Base-by-base conservation (phyloP, 2,329 filamentous ascomycete genomes). In the Fusarium sp. region DNA sequence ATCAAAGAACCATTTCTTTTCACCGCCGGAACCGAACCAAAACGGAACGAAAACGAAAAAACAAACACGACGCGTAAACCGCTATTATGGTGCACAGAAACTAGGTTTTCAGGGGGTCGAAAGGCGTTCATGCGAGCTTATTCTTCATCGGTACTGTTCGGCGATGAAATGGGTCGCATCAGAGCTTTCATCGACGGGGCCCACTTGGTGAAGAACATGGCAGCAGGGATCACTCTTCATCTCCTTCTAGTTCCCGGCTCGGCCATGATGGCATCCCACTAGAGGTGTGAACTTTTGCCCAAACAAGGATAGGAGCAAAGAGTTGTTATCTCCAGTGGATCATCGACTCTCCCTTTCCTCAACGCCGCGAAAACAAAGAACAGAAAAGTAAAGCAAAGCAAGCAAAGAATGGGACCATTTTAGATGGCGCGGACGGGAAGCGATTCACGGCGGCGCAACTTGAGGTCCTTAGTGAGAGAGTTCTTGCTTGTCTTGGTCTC, bases 341-440 rank as follows among this genome's bases (percentile, higher is more conserved):
- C 42, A 27, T 39, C 50, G 35, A 35, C 27, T 31, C 38, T 44
- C 25, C 31, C 35, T 47, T 33, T 17, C 29, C 13, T 39, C 39
- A 33, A 31, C 25, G 22, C 39, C 22, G 25, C 36, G 39, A 33
- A 20, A 42, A 29, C 17, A 69, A 65, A 17, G 17, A 45, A 7
- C 17, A 18, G 22, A 53, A 27, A 15, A n/a, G 27, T 36, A 44
- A 36, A 31, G 22, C 7, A 44, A 36, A 47, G 11, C 39, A 36
- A 31, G 22, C 7, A 44, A 36, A 47, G 11, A 44, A 65, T 33
- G 38, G 12, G 20, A 18, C 31, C 25, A 5, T 13, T 22, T 56
- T 78, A 81, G 36, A 81, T 77, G 61, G 77, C 78, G 12, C 79
- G 76, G 31, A 81, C 79, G 11, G 79, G 79, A 7, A 79, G 68